Conservation (phyloP, 73 alveolate genomes). For the Urostyla sp. region DNA sequence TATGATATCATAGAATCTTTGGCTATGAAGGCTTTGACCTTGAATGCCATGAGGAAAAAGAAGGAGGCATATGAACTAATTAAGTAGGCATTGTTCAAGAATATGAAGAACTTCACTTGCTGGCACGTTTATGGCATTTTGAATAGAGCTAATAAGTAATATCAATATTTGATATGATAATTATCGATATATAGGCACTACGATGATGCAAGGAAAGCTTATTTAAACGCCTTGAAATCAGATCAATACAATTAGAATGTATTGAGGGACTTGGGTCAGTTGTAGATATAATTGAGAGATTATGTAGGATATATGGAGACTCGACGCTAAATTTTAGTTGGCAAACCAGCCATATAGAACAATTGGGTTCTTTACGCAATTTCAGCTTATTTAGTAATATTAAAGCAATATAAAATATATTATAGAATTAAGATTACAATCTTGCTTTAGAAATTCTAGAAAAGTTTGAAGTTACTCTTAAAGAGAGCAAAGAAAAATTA, state of each 20-base stretch:
- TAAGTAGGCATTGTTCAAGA: slow-evolving; percentile 73
- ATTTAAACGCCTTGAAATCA: slow-evolving; percentile 77
- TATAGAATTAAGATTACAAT: slow-evolving; percentile 73
- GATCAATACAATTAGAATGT: slow-evolving; percentile 89
- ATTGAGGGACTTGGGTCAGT: slow-evolving; percentile 85
- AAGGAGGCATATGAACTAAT: slow-evolving; percentile 72
- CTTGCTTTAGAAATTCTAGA: slow-evolving; percentile 79
- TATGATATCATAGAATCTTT: slow-evolving; percentile 62
- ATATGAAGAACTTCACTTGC: slow-evolving; percentile 85
- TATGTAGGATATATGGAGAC: slow-evolving; percentile 84
- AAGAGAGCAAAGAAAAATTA: slow-evolving; percentile 41
- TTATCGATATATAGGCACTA: slow-evolving; percentile 59
- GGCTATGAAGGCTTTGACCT: slow-evolving; percentile 79
- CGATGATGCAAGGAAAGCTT: slow-evolving; percentile 88
- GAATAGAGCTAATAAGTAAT: slow-evolving; percentile 82
- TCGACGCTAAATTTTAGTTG: slow-evolving; percentile 73
- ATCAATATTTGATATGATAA: background rate
- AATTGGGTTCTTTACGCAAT: slow-evolving; percentile 89
- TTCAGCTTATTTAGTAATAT: slow-evolving; percentile 72
- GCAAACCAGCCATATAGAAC: slow-evolving; percentile 74
- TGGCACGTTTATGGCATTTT: slow-evolving; percentile 96
- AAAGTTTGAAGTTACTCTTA: slow-evolving; percentile 59
- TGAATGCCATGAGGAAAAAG: slow-evolving; percentile 72
- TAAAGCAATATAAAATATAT: background rate
- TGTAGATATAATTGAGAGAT: slow-evolving; percentile 88